Percentiles rank a stretch among this genome's conserved stretches.
phyloP scores from a whole-genome alignment of 75 land plant genomes.

The Isoetes taiwanensis region DNA sequence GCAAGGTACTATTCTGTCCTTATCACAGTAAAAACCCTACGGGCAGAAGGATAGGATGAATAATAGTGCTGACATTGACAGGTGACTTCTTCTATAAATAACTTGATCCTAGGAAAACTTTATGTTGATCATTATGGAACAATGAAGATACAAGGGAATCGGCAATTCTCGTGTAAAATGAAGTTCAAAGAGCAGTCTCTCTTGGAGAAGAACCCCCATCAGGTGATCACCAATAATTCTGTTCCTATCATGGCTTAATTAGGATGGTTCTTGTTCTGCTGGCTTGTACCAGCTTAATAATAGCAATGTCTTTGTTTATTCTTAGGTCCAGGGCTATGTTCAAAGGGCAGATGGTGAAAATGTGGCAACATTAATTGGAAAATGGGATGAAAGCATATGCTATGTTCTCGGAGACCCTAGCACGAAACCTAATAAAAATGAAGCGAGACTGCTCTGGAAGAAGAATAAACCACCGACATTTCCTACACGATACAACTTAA shows the following conservation, averaged over 20 bases:
- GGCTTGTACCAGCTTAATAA: neutral
- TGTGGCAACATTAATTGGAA: slow-evolving; percentile 51
- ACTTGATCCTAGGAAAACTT: slow-evolving; percentile 59
- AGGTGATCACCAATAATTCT: slow-evolving; percentile 32
- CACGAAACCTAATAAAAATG: slow-evolving; percentile 13
- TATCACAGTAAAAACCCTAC: neutral
- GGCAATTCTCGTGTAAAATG: slow-evolving; percentile 46
- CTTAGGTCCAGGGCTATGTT: slow-evolving; percentile 57
- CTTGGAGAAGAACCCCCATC: slow-evolving; percentile 63
- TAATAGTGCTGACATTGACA: slow-evolving; percentile 10
- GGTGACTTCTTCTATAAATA: slow-evolving; percentile 71
- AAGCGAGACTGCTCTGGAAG: slow-evolving; percentile 32
- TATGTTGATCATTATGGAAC: slow-evolving; percentile 74
- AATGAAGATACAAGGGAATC: slow-evolving; percentile 56
- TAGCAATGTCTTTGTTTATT: neutral
- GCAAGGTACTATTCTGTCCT: slow-evolving; percentile 28
- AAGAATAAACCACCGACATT: slow-evolving; percentile 24
- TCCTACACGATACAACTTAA: slow-evolving; percentile 44
- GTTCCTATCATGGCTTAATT: neutral
- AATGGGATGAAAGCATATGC: slow-evolving; percentile 66
- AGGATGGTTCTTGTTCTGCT: neutral
- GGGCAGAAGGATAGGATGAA: neutral
- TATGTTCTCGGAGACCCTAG: slow-evolving; percentile 27
- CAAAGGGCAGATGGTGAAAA: slow-evolving; percentile 33
- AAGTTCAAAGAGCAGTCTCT: slow-evolving; percentile 76